Evolutionary conservation across 2,329 filamentous ascomycete genomes (phyloP).

Genomic region (Cercospora citrullina): DNA sequence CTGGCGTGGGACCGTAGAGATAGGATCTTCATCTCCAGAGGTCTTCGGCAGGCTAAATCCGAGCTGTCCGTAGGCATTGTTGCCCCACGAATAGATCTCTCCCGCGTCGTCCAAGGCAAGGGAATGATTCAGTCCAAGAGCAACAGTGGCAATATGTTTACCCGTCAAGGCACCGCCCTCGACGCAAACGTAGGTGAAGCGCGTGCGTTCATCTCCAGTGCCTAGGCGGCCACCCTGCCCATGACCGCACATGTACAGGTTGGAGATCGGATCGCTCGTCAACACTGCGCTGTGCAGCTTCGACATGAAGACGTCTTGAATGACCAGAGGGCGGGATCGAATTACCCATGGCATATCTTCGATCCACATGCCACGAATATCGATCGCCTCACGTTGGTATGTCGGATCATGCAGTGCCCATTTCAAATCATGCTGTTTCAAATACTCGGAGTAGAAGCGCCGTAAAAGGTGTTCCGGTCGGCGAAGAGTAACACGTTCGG

Average conservation of each 20-base stretch:
- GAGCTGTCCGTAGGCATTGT: constrained; percentile 80
- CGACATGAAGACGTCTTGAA: constrained; percentile 81
- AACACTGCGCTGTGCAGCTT: constrained; percentile 90
- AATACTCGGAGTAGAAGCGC: constrained; percentile 69
- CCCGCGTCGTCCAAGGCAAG: constrained; percentile 81
- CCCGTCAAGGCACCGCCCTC: constrained; percentile 71
- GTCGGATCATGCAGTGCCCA: constrained; percentile 42
- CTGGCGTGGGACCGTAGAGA: constrained; percentile 78
- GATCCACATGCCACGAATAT: constrained; percentile 37
- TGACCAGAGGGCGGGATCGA: constrained; percentile 68
- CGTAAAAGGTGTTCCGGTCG: constrained; percentile 76
- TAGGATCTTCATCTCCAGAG: constrained; percentile 75
- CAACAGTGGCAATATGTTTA: constrained; percentile 73
- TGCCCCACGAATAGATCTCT: constrained; percentile 94
- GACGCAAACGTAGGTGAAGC: constrained; percentile 82
- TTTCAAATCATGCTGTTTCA: constrained; percentile 46
- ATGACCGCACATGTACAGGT: constrained; percentile 89
- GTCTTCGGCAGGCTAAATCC: constrained; percentile 76
- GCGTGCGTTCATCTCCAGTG: constrained; percentile 83
- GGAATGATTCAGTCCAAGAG: constrained; percentile 87
- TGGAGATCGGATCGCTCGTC: constrained; percentile 82
- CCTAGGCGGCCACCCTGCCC: constrained; percentile 87
- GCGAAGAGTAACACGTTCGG: constrained; percentile 75
- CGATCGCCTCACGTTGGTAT: constrained; percentile 20
- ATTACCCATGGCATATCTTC: constrained; percentile 71